Evolutionary conservation across 164 flowering plant genomes (phyloP), one percentile per base, ranked within the genome.

Genomic region (Berberis vulgaris): DNA sequence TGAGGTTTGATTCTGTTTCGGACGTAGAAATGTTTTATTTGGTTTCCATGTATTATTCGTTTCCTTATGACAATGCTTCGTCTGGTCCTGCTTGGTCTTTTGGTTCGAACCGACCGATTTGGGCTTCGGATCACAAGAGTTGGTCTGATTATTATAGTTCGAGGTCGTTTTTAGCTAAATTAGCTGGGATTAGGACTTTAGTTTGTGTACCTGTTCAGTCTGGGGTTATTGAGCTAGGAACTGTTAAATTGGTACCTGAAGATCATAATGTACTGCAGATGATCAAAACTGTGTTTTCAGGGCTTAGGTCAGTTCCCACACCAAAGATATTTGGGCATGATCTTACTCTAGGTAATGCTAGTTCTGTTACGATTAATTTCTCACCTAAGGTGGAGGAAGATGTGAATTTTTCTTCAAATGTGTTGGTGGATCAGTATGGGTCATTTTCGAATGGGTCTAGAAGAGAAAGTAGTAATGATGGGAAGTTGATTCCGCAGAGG

Each of bases 201-300:
- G 85, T 80, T 40, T 83, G 80, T 74, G 82, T 92, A n/a, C 96
- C 98, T 2, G 63, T 82, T 41, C 86, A 85, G 59, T 65, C 78
- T 8, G 98, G 98, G 42, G 91, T 92, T 45, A 70, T 92, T 44
- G 98, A 92, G 74, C 73, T 92, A 54, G 96, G 91, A 57, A 84
- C 96, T 0, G 60, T 77, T 6, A 78, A 62, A 46, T 62, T 68
- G 4, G 65, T 83, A 13, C 74, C 81, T 0, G 96, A 92, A 75
- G 86, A 87, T 41, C 79, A 77, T 42, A 76, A 38, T 53, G 41
- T 81, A 8, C 45, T 86, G 55, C 81, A 82, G 49, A 71, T 66
- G 79, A 72, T 84, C 6, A 79, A 71, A 66, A 59, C 69, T 43
- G 40, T 75, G 1, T 80, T 91, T 75, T 83, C 81, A 45, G 81